Percentiles rank a stretch among this genome's conserved stretches.
phyloP scores from a whole-genome alignment of 192 early-diverging fungal species.

The Backusella tarrabulga region DNA sequence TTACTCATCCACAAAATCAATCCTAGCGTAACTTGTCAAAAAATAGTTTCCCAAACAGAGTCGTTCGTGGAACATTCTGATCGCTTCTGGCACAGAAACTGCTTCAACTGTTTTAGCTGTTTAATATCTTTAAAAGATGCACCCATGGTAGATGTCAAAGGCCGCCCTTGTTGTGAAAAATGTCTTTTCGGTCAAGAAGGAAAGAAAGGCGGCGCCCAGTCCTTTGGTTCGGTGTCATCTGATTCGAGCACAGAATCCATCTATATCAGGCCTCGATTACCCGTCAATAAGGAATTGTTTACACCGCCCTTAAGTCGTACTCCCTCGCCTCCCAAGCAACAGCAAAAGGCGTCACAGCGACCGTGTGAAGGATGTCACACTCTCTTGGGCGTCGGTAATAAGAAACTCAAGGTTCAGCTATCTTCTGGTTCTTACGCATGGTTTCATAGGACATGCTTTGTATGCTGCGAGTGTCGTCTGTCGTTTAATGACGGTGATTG shows the following conservation, averaged over 20 bases:
- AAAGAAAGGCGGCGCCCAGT: not conserved
- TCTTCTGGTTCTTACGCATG: slow-evolving; percentile 17
- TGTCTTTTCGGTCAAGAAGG: slow-evolving; percentile 44
- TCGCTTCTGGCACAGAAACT: slow-evolving; percentile 29
- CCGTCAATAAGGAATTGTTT: not conserved
- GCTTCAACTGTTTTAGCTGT: slow-evolving; percentile 46
- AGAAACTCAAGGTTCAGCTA: not conserved
- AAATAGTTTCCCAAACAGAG: slow-evolving; percentile 17
- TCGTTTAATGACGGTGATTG: not conserved
- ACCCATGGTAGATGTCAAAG: slow-evolving; percentile 45
- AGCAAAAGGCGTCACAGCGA: not conserved
- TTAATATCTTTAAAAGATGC: slow-evolving; percentile 23
- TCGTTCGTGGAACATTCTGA: slow-evolving; percentile 17
- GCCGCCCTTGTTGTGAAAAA: slow-evolving; percentile 47
- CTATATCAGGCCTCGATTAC: not conserved
- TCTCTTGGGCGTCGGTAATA: not conserved
- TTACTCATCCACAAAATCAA: not conserved
- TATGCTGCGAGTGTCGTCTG: not conserved
- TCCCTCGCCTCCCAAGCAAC: not conserved
- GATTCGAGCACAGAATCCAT: not conserved
- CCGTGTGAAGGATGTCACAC: not conserved
- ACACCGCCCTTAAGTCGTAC: not conserved
- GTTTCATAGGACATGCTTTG: slow-evolving; percentile 25
- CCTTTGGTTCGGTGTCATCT: not conserved
- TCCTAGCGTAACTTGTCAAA: slow-evolving; percentile 12